Evolutionary conservation across 495 filamentous ascomycete species (phyloP).

Genomic region (Chlorociboria aeruginascens): DNA sequence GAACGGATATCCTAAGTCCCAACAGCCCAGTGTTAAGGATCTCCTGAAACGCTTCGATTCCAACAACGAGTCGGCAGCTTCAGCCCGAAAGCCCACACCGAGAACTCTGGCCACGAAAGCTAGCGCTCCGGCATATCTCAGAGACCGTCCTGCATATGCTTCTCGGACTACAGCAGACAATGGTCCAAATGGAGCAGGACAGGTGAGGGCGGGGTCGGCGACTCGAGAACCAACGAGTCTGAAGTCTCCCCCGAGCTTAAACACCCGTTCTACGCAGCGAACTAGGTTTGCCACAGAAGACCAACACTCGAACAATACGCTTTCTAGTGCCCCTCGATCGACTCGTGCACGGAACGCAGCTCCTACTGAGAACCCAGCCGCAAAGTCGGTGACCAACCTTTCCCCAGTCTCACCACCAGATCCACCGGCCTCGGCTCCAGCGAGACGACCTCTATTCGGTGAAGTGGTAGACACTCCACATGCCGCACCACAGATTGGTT

Average conservation of each 20-base stretch:
- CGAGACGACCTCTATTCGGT: slow-evolving; percentile 33
- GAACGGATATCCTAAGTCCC: slow-evolving; percentile 17
- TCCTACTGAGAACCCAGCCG: slow-evolving; percentile 24
- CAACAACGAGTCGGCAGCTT: slow-evolving; percentile 13
- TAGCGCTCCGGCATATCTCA: slow-evolving; percentile 4
- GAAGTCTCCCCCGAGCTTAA: slow-evolving; percentile 5
- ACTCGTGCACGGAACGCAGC: slow-evolving; percentile 30
- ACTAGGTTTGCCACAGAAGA: slow-evolving; percentile 29
- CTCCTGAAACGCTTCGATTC: slow-evolving; percentile 42
- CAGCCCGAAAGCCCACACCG: slow-evolving; percentile 9
- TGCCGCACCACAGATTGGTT: slow-evolving; percentile 29
- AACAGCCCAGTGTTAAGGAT: slow-evolving; percentile 41
- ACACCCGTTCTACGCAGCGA: slow-evolving; percentile 26
- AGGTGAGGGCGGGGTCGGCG: slow-evolving; percentile 2
- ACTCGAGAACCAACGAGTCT: slow-evolving; percentile 6
- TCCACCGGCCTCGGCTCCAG: slow-evolving; percentile 18
- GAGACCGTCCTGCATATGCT: slow-evolving; percentile 7
- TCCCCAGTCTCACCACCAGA: slow-evolving; percentile 19
- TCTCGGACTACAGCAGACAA: slow-evolving; percentile 1
- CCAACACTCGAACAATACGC: slow-evolving; percentile 32
- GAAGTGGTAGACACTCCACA: slow-evolving; percentile 35
- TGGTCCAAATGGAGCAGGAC: neutral
- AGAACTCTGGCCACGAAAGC: slow-evolving; percentile 4
- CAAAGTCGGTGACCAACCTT: slow-evolving; percentile 33
- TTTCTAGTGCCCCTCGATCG: slow-evolving; percentile 41